These are phyloP conservation scores for Podospora appendiculata DNA, from an alignment of 495 filamentous ascomycete species.

Conservation along the genomic window DNA sequence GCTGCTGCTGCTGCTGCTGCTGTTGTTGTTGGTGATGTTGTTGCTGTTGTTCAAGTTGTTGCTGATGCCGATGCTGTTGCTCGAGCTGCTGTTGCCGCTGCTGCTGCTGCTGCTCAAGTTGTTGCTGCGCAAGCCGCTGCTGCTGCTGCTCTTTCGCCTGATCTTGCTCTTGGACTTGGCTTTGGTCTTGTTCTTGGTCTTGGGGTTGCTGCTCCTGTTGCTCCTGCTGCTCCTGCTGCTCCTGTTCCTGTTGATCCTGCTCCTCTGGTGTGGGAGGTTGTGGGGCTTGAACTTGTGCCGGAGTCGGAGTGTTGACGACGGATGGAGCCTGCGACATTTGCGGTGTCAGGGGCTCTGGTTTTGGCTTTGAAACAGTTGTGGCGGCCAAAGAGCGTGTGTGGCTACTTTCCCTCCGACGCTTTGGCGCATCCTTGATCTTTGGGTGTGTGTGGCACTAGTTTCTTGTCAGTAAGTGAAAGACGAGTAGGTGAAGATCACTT, in stretches of 20 bases:
- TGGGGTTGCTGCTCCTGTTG: conserved; percentile 10
- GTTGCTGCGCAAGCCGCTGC: conserved; percentile 7
- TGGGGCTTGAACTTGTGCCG: conserved; percentile 15
- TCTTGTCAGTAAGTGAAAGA: not conserved
- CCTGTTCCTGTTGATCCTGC: conserved; percentile 10
- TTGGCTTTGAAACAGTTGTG: conserved; percentile 29
- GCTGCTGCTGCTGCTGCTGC: conserved; percentile 9
- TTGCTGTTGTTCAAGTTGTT: conserved; percentile 6
- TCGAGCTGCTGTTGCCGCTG: conserved; percentile 17
- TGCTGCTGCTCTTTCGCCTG: conserved; percentile 9
- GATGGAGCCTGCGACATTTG: conserved; percentile 34
- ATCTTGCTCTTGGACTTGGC: conserved; percentile 9
- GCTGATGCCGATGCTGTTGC: conserved; percentile 12
- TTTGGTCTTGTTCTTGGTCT: conserved; percentile 12
- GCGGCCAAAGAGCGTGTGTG: conserved; percentile 34
- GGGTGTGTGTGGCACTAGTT: conserved; percentile 64
- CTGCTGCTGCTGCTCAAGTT: conserved; percentile 12
- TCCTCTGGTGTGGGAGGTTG: conserved; percentile 14
- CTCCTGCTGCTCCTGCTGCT: conserved; percentile 8
- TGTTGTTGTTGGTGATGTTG: conserved; percentile 11
- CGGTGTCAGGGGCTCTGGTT: conserved; percentile 30
- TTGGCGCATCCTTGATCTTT: conserved; percentile 66
- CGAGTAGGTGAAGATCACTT: not conserved
- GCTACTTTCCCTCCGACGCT: conserved; percentile 58
- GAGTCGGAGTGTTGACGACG: conserved; percentile 27